Evolutionary conservation across 1,139 yeast species (phyloP), one percentile per base, ranked within the genome.

Genomic region (Suzukiozyma palmioleophila): DNA sequence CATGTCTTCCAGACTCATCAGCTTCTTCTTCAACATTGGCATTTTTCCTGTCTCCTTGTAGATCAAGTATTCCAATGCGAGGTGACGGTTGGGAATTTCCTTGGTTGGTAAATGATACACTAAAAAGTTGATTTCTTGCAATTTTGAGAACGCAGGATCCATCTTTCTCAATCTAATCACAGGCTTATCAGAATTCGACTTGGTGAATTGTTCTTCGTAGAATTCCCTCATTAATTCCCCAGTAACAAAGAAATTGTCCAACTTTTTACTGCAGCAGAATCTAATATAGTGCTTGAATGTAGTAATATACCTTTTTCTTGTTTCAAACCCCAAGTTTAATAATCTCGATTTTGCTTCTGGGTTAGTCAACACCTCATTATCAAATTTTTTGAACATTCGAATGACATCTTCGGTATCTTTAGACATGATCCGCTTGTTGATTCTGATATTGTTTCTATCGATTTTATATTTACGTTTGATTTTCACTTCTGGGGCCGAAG

Each of bases 91-190:
- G 5, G 52, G 52, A 9, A 49, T 49, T 30, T 47, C 52, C 37
- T 47, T 49, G 21, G 39, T 46, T 11, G 40, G 43, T 34, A 49
- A 47, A 38, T 43, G 45, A 35, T 49, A 49, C 8, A 49, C 52
- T 35, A 49, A 46, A 26, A 42, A 47, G 37, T 49, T 49, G 10
- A 49, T 49, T 39, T 49, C 52, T 39, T 49, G 52, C 32, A 49
- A 42, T 33, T 49, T 49, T 30, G 48, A 43, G 38, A 49, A 49
- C 7, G 52, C 52, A 3, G 52, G 52, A 35, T 49, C 52, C 52
- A 49, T 49, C 40, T 49, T 49, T 37, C 52, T 44, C 32, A 49
- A 42, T 35, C 52, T 30, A 18, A 49, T 49, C 24, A 47, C 48
- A 8, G 52, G 52, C 24, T 49, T 49, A 32, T 42, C 43, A 2